Base-by-base conservation (phyloP, 23 red algal genomes). In the Cyanidioschyzon merolae region DNA sequence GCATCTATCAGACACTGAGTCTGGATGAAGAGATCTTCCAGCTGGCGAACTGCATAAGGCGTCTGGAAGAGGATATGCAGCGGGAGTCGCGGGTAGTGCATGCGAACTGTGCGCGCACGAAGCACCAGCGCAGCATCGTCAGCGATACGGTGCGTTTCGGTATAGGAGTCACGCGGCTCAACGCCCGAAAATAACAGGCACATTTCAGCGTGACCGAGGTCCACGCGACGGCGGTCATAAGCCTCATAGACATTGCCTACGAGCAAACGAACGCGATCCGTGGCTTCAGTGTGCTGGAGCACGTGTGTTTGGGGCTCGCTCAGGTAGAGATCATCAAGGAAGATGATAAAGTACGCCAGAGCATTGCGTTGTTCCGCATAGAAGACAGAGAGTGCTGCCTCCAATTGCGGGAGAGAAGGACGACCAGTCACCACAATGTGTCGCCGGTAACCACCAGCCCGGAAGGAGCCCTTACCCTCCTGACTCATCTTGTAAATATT, bases 381-480 rank as follows among this genome's bases (percentile, higher is more conserved):
- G 32, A 71, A 71, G 30, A 35, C 30, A 7, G 32, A 3, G 32
- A 71, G 32, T 7, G n/a, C 3, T 7, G n/a, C n/a, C 63, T 71
- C 63, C 21, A 71, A 32, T 27, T 71, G n/a, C 16, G 63, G 32
- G 30, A 71, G 30, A 15, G 63, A 71, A 25, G 63, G 63, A 32
- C n/a, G 32, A 71, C 63, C 63, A 27, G 63, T 32, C 12, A 71
- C n/a, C 12, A 71, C 63, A 25, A 71, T 27, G 29, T 71, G 63
- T 35, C 63, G 63, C 29, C 63, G 63, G n/a, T 32, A 32, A 27
- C 63, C 32, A 7, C 3, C 32, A 3, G 63, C 63, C 7, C 32
- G 63, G 63, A 71, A 71, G 12, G 63, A 71, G 63, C 63, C 63
- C 32, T 71, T 71, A 7, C 63, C 63, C 29, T 71, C 63, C 12